phyloP scores from a whole-genome alignment of 345 rosid genomes.

The Linum tenue region DNA sequence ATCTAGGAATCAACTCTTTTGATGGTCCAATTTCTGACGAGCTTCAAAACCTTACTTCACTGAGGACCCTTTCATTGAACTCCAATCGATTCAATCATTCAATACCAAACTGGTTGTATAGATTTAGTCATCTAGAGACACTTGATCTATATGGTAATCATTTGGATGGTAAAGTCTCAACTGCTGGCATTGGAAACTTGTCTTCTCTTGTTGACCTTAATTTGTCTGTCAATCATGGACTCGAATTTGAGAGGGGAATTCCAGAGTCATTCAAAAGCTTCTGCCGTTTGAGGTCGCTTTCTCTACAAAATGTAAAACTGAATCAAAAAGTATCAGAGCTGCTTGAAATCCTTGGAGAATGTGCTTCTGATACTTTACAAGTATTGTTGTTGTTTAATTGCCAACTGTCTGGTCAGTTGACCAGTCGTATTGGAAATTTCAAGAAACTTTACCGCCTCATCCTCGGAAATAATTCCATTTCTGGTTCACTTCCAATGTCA shows the following conservation, averaged over 20 bases:
- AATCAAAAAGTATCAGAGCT: not conserved
- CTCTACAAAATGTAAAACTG: not conserved
- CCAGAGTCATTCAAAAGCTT: not conserved
- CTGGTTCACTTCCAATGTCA: not conserved
- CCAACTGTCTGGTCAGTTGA: not conserved
- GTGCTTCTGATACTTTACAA: not conserved
- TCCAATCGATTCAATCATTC: too few relatives aligned
- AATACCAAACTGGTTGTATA: constrained; percentile 3
- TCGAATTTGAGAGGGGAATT: not conserved
- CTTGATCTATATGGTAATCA: not conserved
- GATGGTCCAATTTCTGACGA: too few relatives aligned
- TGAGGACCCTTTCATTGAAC: too few relatives aligned
- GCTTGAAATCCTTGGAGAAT: not conserved
- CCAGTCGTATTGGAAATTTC: not conserved
- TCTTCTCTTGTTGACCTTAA: not conserved
- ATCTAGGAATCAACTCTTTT: too few relatives aligned
- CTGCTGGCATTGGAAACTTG: not conserved
- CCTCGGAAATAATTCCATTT: not conserved
- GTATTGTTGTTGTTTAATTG: not conserved
- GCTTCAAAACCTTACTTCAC: too few relatives aligned
- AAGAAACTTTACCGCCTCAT: not conserved
- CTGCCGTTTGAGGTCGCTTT: not conserved
- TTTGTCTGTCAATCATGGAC: not conserved
- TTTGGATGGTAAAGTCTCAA: not conserved
- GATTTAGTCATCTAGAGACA: not conserved